Percentiles rank a stretch among this genome's conserved stretches.
Evolutionary conservation across 2,329 filamentous ascomycete species (phyloP).

Genomic region (Fusarium sp.): DNA sequence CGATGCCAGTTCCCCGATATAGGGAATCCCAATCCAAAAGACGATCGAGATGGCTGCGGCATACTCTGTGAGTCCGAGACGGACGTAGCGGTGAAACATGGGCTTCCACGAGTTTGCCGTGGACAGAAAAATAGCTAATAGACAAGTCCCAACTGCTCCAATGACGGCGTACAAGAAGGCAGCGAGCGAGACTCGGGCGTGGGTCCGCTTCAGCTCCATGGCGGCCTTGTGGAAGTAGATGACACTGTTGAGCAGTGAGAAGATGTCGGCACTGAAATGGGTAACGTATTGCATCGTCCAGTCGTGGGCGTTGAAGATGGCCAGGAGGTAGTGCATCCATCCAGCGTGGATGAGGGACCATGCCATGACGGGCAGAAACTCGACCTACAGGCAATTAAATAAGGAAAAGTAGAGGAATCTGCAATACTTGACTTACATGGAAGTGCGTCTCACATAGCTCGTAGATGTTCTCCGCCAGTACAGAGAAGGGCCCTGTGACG

Average conservation of each 20-base stretch:
- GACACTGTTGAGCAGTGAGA: conserved; percentile 76
- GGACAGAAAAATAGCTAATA: conserved; percentile 73
- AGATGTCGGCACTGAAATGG: conserved; percentile 77
- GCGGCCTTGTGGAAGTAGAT: conserved; percentile 80
- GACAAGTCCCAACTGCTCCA: conserved; percentile 74
- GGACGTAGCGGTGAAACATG: conserved; percentile 73
- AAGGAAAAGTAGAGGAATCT: background rate
- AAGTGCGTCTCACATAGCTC: conserved; percentile 70
- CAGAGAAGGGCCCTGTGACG: conserved; percentile 78
- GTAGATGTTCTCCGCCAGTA: conserved; percentile 77
- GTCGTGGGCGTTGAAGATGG: conserved; percentile 78
- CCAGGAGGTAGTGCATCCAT: conserved; percentile 77
- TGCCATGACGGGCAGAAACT: conserved; percentile 78
- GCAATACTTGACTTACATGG: conserved; percentile 56
- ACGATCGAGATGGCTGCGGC: conserved; percentile 78
- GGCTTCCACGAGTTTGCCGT: conserved; percentile 75
- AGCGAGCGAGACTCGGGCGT: conserved; percentile 70
- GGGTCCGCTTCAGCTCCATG: conserved; percentile 74
- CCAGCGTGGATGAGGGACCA: conserved; percentile 77
- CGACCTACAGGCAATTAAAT: conserved; percentile 56
- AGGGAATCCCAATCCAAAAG: conserved; percentile 75
- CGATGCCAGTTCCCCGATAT: conserved; percentile 71
- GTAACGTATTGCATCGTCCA: conserved; percentile 82
- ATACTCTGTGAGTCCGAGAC: conserved; percentile 74
- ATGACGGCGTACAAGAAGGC: conserved; percentile 77